Evolutionary conservation across 495 filamentous ascomycete genomes (phyloP), one percentile per base, ranked within the genome.

Genomic region (Letharia columbiana): DNA sequence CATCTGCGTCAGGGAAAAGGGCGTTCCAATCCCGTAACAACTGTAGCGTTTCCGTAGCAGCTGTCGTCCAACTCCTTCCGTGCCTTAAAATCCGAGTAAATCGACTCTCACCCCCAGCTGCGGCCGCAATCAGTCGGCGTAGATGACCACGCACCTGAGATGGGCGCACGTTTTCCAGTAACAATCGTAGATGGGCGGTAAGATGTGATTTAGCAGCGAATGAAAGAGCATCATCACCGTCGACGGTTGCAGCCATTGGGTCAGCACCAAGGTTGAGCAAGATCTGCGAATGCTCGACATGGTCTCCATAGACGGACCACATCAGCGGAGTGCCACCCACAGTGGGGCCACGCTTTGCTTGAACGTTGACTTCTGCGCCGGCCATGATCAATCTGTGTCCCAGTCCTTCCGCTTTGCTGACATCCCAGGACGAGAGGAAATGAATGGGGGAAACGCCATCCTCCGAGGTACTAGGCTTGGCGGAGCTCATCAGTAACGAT

Each of bases 311-410:
- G 4, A 73, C 68, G 18, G 66, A 63, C 71, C 70, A 73, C 63
- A 75, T 68, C 7, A 76, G 59, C 11, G 73, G 68, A 10, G 72
- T 72, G 28, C 69, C 75, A 5, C 74, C 72, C 35, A 73, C 68
- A 3, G 68, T 65, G 28, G 61, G 33, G 12, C 73, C 74, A 10
- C 66, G 68, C 57, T 70, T 58, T 15, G 70, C 66, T 49, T 62
- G 54, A 1, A 70, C 74, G 63, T 75, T 73, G 40, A 74, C 62
- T 54, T 75, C 67, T 8, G 65, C 74, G 12, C 75, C 75, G 35
- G 72, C 70, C 40, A 63, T 20, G n/a, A 75, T 65, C 10, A 76
- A 57, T 47, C 66, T 61, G 23, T 67, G 63, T 4, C 73, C 71
- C 40, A 71, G 60, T 37, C 59, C 62, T 59, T 70, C 49, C 37